These are phyloP conservation scores for Vitis rupestris DNA, from an alignment of 164 flowering plant species.

Conservation along the genomic window DNA sequence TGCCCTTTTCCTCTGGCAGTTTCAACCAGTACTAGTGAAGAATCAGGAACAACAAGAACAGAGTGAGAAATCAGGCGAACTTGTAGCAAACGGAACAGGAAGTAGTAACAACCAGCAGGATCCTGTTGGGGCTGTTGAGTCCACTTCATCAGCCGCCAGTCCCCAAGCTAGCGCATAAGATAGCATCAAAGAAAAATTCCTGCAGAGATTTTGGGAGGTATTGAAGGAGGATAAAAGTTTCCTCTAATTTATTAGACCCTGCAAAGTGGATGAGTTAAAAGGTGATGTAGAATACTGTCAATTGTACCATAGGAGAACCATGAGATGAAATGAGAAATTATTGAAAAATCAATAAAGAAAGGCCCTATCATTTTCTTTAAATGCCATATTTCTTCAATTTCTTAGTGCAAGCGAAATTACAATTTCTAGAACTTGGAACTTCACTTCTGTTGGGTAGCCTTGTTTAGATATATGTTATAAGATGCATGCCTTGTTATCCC, in stretches of 20 bases:
- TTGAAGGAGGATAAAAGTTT: too few relatives aligned
- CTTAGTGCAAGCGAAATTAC: too few relatives aligned
- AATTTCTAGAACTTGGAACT: too few relatives aligned
- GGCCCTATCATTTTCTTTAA: too few relatives aligned
- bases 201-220: too few relatives aligned
- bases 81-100: constrained; percentile 29
- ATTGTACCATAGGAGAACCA: constrained; percentile 10
- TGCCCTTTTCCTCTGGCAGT: constrained; percentile 36
- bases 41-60: constrained; percentile 31
- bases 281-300: background rate
- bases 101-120: constrained; percentile 28
- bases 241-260: background rate
- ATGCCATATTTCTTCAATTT: too few relatives aligned
- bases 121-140: constrained; percentile 44
- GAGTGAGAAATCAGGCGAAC: constrained; percentile 33
- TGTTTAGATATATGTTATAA: too few relatives aligned
- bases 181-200: too few relatives aligned
- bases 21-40: constrained; percentile 68
- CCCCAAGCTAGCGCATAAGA: constrained; percentile 19
- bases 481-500: too few relatives aligned
- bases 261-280: background rate
- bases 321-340: background rate
- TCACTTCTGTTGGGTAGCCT: too few relatives aligned
- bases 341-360: too few relatives aligned
- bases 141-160: constrained; percentile 38